Conservation (phyloP, 805 yeast genomes). For the Candida coquimbonensis region DNA sequence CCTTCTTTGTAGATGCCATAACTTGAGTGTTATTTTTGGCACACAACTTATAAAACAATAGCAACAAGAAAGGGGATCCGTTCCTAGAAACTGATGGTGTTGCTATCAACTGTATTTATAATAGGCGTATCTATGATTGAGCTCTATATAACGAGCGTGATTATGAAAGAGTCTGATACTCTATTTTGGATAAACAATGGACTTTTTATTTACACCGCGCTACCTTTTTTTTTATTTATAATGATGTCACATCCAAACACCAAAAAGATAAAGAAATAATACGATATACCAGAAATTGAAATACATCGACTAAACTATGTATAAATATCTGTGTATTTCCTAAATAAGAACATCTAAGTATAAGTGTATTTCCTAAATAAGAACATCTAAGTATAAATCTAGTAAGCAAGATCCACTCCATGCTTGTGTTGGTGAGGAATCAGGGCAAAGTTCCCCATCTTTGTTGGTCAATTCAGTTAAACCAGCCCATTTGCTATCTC, state of each 20-base stretch:
- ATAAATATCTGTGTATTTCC: conserved; percentile 27
- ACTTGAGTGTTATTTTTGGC: too few relatives aligned
- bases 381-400: conserved; percentile 64
- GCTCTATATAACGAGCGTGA: too few relatives aligned
- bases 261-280: not conserved
- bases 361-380: conserved; percentile 33
- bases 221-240: conserved; percentile 14
- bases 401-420: conserved; percentile 89
- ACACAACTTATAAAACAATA: too few relatives aligned
- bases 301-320: too few relatives aligned
- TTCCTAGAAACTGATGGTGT: too few relatives aligned
- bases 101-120: too few relatives aligned
- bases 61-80: too few relatives aligned
- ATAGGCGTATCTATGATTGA: too few relatives aligned
- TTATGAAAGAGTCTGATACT: too few relatives aligned
- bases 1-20: conserved; percentile 13
- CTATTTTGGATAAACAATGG: too few relatives aligned
- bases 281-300: too few relatives aligned
- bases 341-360: conserved; percentile 43
- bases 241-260: conserved; percentile 44
- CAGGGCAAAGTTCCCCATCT: conserved; percentile 72
- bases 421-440: conserved; percentile 94
- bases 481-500: conserved; percentile 86
- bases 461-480: conserved; percentile 87
- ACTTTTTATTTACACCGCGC: too few relatives aligned